Base-by-base conservation (phyloP, 345 rosid species). In the Eucalyptus paniculata region DNA sequence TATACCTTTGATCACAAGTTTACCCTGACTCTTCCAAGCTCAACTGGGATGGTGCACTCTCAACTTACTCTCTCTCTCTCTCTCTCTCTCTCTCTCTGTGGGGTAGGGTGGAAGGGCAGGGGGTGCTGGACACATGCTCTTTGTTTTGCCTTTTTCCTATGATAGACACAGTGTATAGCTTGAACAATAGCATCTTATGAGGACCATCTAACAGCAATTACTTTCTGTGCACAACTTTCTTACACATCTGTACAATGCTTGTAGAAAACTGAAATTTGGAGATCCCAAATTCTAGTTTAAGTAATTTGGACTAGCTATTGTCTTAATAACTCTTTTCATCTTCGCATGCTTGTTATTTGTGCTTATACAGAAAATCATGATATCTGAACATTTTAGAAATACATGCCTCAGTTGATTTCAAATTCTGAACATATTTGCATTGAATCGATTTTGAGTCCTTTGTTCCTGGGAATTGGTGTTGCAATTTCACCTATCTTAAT, bases 1-100 rank as follows among this genome's bases (percentile, higher is more conserved):
- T 96, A 95, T 91, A 91, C 92, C 92, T 94, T 94, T 88, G 98
- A 95, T 91, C 96, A 97, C 90, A 97, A 95, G 94, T 94, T 95
- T 92, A 94, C 95, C 67, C 91, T 97, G 85, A 93, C 95, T 32
- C 90, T 95, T 92, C 91, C 92, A 86, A 94, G 93, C 87, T 53
- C 95, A 80, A 92, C 94, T 81, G 97, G 97, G 91, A 91, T 95
- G 94, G 98, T 96, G 85, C 85, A 40, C 47, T 77, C 85, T 77
- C 85, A 40, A 77, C 30, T 24, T 34, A 94, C 17, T 91, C 56
- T 89, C 80, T 82, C 86, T 77, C 62, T 50, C 77, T 24, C 50
- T 47, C 50, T 49, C 50, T 49, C 50, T 49, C 51, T 50, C 26
- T 23, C 53, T 86, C 32, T 67, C 9, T 32, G 4, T 65, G 19